A percentile compares a stretch with the other conserved stretches of the same genome.
Conservation (phyloP, 306 rosid genomes). For the Carpinus fangiana region DNA sequence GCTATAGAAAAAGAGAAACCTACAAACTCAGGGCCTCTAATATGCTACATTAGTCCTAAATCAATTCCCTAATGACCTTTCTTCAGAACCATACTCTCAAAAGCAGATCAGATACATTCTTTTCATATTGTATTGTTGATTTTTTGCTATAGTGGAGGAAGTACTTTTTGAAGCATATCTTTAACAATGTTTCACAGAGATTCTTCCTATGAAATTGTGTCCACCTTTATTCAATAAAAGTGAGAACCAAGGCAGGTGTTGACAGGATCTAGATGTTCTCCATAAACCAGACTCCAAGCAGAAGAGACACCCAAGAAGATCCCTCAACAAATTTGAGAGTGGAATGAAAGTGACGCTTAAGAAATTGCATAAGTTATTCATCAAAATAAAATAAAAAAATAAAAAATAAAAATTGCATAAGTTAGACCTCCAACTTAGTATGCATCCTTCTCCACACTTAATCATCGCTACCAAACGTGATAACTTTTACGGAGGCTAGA, state of each 20-base stretch:
- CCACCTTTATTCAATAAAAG: conserved; percentile 11
- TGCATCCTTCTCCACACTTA: neutral
- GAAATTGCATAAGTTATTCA: neutral
- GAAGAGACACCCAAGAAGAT: conserved; percentile 1
- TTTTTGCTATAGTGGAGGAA: conserved; percentile 4
- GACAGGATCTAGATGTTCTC: neutral
- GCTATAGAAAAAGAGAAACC: neutral
- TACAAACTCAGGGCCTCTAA: neutral
- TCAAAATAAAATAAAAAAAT: no score
- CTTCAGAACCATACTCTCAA: neutral
- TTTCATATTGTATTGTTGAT: conserved; percentile 9
- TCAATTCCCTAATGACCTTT: neutral
- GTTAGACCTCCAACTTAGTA: neutral
- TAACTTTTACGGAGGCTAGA: no score
- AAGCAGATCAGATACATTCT: neutral
- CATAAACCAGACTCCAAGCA: neutral
- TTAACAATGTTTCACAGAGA: neutral
- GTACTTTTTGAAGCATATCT: neutral
- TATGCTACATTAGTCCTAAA: no score
- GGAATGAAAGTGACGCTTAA: neutral
- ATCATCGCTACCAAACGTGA: no score
- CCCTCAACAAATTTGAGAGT: neutral
- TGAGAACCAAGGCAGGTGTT: conserved; percentile 19
- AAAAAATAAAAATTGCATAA: neutral
- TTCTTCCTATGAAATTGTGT: neutral